These are phyloP conservation scores for Dissophora ornata DNA, from an alignment of 192 early-diverging fungal species.

Conservation along the genomic window DNA sequence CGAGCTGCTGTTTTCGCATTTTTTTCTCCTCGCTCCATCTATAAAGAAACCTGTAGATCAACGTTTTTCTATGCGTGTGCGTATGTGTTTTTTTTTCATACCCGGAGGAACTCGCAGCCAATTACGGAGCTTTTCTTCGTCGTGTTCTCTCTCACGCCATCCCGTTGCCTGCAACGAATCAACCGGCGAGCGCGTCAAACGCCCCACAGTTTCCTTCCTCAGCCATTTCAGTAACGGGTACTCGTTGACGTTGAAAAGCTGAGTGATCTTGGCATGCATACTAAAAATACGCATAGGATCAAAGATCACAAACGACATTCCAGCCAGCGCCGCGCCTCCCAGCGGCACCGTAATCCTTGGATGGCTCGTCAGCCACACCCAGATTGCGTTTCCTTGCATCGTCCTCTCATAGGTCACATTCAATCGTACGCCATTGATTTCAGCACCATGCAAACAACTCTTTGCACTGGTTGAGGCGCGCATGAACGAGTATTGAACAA, in stretches of 20 bases:
- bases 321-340: conserved; percentile 67
- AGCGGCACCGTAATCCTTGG: conserved; percentile 32
- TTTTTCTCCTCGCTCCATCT: too few relatives aligned
- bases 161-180: conserved; percentile 41
- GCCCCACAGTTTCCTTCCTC: conserved; percentile 63
- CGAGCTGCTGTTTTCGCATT: too few relatives aligned
- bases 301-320: conserved; percentile 84
- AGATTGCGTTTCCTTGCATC: conserved; percentile 47
- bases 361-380: conserved; percentile 41
- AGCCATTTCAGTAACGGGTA: conserved; percentile 69
- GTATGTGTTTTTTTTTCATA: conserved; percentile 25
- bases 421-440: conserved; percentile 74
- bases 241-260: conserved; percentile 78
- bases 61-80: too few relatives aligned
- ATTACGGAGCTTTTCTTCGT: conserved; percentile 63
- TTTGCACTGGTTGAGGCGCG: conserved; percentile 89
- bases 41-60: too few relatives aligned
- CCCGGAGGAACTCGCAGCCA: conserved; percentile 69
- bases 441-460: conserved; percentile 87
- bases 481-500: conserved; percentile 79
- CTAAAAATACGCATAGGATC: conserved; percentile 93
- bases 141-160: conserved; percentile 70
- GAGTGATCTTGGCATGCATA: conserved; percentile 87
- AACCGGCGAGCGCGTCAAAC: conserved; percentile 33
- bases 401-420: conserved; percentile 72